Evolutionary conservation across 768 basidiomycete species (phyloP).

Genomic region (Auricularia cornea): DNA sequence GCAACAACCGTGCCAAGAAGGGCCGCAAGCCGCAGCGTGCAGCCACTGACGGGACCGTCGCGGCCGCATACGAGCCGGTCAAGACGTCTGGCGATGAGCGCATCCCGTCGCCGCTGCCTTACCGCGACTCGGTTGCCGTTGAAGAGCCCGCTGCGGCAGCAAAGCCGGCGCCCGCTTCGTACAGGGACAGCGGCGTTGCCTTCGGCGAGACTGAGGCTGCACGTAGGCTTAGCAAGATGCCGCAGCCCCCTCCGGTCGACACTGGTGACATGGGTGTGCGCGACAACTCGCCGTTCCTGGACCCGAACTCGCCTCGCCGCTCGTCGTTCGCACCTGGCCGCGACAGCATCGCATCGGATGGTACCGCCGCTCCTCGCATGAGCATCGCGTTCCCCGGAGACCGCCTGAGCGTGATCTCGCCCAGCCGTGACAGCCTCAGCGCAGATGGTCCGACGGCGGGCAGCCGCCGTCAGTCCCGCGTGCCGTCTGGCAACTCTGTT

Average conservation of each 20-base stretch:
- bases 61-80: not conserved
- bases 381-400: not conserved
- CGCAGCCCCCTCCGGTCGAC: not conserved
- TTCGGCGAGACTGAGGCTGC: not conserved
- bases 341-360: not conserved
- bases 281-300: constrained; percentile 1
- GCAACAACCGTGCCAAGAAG: not conserved
- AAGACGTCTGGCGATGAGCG: not conserved
- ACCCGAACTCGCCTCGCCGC: not conserved
- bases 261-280: not conserved
- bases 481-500: not conserved
- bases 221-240: not conserved
- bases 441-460: too few species aligned
- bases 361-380: not conserved
- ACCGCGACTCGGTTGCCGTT: not conserved
- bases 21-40: not conserved
- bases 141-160: not conserved
- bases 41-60: not conserved
- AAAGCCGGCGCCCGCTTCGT: not conserved
- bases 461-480: not conserved
- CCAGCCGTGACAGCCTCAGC: not conserved
- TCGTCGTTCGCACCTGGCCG: not conserved
- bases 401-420: not conserved
- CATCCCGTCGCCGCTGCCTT: not conserved
- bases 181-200: not conserved